Evolutionary conservation across 352 stramenopile species (phyloP), one percentile per base, ranked within the genome.

Genomic region (Plasmopara muralis): DNA sequence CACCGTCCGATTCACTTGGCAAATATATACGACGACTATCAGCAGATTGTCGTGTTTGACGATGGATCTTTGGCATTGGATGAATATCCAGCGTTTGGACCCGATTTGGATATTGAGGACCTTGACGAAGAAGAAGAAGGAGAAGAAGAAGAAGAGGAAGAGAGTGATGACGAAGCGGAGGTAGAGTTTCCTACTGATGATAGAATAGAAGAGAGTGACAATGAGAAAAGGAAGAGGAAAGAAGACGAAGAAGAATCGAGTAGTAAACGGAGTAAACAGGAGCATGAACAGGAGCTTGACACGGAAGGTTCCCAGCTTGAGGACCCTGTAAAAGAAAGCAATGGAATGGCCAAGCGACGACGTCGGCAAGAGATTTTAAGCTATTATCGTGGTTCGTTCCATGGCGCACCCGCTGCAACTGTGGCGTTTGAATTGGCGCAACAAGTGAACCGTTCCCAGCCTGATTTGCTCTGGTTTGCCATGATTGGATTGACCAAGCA

Each of bases 401-500:
- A 85, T 43, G 82, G 83, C 15, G 76, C 81, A 0, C 74, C 85
- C 0, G 82, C 81, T 0, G 72, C 87, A 5, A 79, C 77, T 0
- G 72, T 96, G n/a, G 70, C 86, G 28, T 94, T 85, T 38, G 72
- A 93, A 46, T 55, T 96, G 20, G 78, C 84, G 0, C 74, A 92
- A 38, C 82, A 93, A 43, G 68, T 94, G 43, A 95, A 95, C 51
- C 84, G 71, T 30, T 74, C 77, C 10, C 83, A 83, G 41, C 86
- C 85, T 8, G 89, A 98, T 57, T 51, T 98, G 47, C 69, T 99
- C 9, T 99, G 96, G 96, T 90, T 98, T 40, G 95, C 95, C n/a
- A 98, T 98, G 59, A 81, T 99, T 6, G 96, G 95, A 2, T 77
- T 98, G 0, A 98, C 95, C 9, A 96, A 97, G 68, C 91, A 97